phyloP scores from a whole-genome alignment of 1,284 basidiomycete genomes.

The Irpex rosettiformis region DNA sequence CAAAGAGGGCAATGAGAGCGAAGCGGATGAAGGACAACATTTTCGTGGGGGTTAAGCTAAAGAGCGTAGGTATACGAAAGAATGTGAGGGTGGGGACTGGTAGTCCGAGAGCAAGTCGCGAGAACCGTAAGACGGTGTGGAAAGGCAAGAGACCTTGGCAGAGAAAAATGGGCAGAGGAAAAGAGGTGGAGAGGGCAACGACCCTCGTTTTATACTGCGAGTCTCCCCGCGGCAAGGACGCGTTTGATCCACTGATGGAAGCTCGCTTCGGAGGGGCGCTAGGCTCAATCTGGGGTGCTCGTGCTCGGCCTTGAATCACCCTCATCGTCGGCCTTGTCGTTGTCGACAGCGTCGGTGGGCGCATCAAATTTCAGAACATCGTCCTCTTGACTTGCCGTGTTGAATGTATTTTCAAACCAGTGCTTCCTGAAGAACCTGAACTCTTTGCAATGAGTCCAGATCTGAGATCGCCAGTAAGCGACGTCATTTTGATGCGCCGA shows the following conservation, averaged over 20 bases:
- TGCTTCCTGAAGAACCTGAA: background rate
- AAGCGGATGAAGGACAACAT: constrained; percentile 3
- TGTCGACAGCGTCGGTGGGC: background rate
- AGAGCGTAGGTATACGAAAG: background rate
- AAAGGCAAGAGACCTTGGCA: background rate
- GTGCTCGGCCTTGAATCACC: background rate
- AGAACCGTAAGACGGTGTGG: background rate
- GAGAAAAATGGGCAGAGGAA: constrained; percentile 1
- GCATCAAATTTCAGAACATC: background rate
- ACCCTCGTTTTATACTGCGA: background rate
- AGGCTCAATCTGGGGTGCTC: background rate
- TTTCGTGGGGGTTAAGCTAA: background rate
- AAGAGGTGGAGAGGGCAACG: background rate
- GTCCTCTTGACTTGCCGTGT: background rate
- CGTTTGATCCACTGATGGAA: constrained; percentile 2
- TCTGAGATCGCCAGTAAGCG: background rate
- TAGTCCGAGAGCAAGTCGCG: background rate
- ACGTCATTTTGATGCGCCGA: background rate
- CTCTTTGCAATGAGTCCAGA: background rate
- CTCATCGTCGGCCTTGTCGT: background rate
- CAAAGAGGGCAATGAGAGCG: background rate
- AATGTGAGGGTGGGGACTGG: background rate
- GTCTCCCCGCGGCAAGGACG: background rate
- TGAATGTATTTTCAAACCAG: background rate
- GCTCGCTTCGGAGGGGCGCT: background rate